Base-by-base conservation (phyloP, 202 grass and related monocot species). In the Cymbopogon flexuosus region DNA sequence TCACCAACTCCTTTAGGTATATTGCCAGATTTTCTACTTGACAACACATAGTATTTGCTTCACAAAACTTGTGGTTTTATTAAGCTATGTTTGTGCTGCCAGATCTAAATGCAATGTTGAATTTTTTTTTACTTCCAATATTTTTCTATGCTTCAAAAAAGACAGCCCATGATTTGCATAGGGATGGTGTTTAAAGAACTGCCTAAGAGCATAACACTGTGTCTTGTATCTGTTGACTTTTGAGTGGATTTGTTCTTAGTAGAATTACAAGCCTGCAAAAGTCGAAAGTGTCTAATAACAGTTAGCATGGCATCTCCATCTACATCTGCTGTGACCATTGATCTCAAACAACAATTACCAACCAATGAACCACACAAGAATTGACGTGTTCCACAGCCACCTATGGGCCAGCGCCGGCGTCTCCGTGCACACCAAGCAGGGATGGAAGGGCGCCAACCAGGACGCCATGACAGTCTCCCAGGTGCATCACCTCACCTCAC, bases 401-500 rank as follows among this genome's bases (percentile, higher is more conserved):
- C 75, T 79, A 6, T 60, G 61, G 40, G 34, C 30, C 47, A 12
- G 7, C 39, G 87, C 83, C 3, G 87, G 73, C 8, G 84, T 75
- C n/a, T 87, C 84, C 74, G 83, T 90, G 82, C 80, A 84, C 84
- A 87, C 90, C 46, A 86, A 93, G 84, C 90, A 90, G 36, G 90
- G 90, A 0, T 90, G 87, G 90, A 93, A 93, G 78, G 90, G 90
- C 12, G 70, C 81, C 87, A 93, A 93, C 87, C 90, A 93, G 76
- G 90, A 93, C 29, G 77, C 90, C 73, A 93, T 93, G 87, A 71
- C 78, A 27, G 43, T 81, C 40, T 85, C 33, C 70, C 87, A 90
- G 90, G 90, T 89, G 58, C 13, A 34, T 4, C 16, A n/a, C n/a
- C n/a, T n/a, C n/a, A n/a, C n/a, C n/a, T n/a, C n/a, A n/a, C n/a